Percentiles rank a stretch among this genome's conserved stretches.
Conservation (phyloP, 352 stramenopile genomes). For the Pythium scleroteichum region DNA sequence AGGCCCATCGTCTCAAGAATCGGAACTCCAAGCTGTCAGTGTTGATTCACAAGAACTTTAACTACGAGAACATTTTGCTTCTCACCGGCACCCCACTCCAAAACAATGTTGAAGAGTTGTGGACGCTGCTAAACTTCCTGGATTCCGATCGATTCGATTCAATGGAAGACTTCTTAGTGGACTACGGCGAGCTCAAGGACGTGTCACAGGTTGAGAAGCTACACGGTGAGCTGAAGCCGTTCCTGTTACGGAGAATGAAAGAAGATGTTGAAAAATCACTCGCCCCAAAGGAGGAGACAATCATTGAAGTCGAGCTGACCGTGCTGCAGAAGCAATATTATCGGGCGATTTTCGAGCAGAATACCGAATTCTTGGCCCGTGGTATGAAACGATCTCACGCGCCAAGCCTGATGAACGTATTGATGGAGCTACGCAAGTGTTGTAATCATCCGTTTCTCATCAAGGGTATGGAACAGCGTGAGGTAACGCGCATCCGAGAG, state of each 20-base stretch:
- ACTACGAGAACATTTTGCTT: constrained; percentile 84
- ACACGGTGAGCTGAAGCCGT: constrained; percentile 85
- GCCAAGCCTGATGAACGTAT: constrained; percentile 89
- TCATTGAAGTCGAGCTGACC: constrained; percentile 91
- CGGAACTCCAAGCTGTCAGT: constrained; percentile 94
- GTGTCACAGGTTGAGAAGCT: constrained; percentile 86
- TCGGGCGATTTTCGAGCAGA: constrained; percentile 92
- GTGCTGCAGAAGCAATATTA: constrained; percentile 92
- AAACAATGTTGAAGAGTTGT: constrained; percentile 94
- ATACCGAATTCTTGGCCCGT: constrained; percentile 89
- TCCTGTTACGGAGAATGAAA: constrained; percentile 87
- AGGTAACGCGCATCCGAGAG: constrained; percentile 60
- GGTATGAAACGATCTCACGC: constrained; percentile 69
- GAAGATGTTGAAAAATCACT: constrained; percentile 90
- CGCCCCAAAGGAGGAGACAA: constrained; percentile 88
- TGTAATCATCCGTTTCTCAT: constrained; percentile 95
- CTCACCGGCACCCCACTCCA: constrained; percentile 91
- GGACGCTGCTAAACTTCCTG: constrained; percentile 99
- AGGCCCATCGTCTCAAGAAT: constrained; percentile 99
- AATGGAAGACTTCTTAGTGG: constrained; percentile 91
- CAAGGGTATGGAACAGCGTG: constrained; percentile 84
- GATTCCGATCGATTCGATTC: constrained; percentile 93
- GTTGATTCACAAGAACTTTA: constrained; percentile 78
- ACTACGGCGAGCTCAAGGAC: constrained; percentile 94
- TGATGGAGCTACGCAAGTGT: constrained; percentile 95